Evolutionary conservation across 2,329 filamentous ascomycete species (phyloP).

Genomic region (Hypomyces perniciosus): DNA sequence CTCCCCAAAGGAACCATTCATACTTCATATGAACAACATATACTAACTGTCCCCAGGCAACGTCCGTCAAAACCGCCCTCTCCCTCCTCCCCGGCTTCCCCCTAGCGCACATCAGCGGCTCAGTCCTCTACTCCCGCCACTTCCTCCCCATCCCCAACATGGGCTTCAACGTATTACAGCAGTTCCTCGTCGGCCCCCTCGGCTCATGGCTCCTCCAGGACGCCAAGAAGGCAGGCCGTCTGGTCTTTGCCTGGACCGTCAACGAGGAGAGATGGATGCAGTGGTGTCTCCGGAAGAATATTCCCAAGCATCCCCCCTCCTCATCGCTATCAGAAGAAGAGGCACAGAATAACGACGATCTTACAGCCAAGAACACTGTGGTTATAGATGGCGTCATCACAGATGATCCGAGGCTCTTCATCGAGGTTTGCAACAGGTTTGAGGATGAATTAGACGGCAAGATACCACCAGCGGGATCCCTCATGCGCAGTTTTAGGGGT

Average conservation of each 20-base stretch:
- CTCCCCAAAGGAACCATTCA: neutral
- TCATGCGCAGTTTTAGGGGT: conserved; percentile 14
- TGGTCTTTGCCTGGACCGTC: conserved; percentile 79
- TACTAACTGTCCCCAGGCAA: conserved; percentile 37
- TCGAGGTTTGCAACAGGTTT: conserved; percentile 49
- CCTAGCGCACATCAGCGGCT: conserved; percentile 63
- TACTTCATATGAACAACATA: no score
- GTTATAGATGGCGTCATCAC: conserved; percentile 76
- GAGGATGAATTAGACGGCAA: conserved; percentile 29
- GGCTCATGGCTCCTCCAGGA: conserved; percentile 62
- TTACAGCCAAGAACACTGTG: neutral
- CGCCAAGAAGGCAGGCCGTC: conserved; percentile 42
- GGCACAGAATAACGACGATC: neutral
- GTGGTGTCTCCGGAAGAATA: conserved; percentile 57
- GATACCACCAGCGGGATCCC: neutral
- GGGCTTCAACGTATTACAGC: conserved; percentile 72
- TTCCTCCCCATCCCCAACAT: conserved; percentile 62
- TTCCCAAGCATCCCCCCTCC: conserved; percentile 1
- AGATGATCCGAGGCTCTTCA: conserved; percentile 67
- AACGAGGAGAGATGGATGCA: conserved; percentile 75
- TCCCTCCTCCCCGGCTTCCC: conserved; percentile 57
- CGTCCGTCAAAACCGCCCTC: conserved; percentile 60
- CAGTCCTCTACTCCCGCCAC: conserved; percentile 59
- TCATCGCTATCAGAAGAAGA: neutral
- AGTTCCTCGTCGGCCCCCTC: conserved; percentile 59